Evolutionary conservation across 2,329 filamentous ascomycete genomes (phyloP), one percentile per base, ranked within the genome.

Genomic region (Botrytis squamosa): DNA sequence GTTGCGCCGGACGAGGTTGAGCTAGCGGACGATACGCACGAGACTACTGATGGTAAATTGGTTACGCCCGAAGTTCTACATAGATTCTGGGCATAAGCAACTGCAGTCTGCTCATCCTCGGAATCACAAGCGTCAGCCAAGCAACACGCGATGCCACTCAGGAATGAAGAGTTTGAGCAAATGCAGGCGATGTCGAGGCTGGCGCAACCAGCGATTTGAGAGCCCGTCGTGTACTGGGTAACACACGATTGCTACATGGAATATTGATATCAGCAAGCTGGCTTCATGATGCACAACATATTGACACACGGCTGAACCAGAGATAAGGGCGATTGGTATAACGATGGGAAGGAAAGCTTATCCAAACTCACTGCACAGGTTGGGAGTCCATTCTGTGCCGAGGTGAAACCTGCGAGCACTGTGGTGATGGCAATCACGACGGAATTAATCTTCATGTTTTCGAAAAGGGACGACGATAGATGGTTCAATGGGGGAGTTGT

Each of bases 341-440:
- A 69, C 25, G 55, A 46, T 18, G 20, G 25, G 20, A 57, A 36
- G 42, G 42, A 66, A 46, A 55, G 59, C 46, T 66, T 66, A 67
- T 42, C 42, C 46, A 33, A 55, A 85, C 87, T 79, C 84, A 90
- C 88, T 76, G 88, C 88, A 78, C 86, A 91, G 16, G 76, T 74
- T 25, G 88, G 89, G 67, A 88, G 84, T 57, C 78, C 79, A 44
- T 79, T 77, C 80, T 88, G 87, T 57, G 86, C 86, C 75, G 83
- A 82, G 76, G 87, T 85, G 74, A 89, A 82, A 82, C 85, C 85
- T 77, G 87, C 84, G 66, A 89, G 82, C 77, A 87, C 85, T 78
- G 89, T 81, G 75, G 85, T 80, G 76, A 87, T 81, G 78, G 86
- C 77, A 74, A 85, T 60, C 67, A 22, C 49, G 66, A 75, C 59